Evolutionary conservation across 78 protist species (phyloP).

Genomic region (Polysphondylium violaceum): DNA sequence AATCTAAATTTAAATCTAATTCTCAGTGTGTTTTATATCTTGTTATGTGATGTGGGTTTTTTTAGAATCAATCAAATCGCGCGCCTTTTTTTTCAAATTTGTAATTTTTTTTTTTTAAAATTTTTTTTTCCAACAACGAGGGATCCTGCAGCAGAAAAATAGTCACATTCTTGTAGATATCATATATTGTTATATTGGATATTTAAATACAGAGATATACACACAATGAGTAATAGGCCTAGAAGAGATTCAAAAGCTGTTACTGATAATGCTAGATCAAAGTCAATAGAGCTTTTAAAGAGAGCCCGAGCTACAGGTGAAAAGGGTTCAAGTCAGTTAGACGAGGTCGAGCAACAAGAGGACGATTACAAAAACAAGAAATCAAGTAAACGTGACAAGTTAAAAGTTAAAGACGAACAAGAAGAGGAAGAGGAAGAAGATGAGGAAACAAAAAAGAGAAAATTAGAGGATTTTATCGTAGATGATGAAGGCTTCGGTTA

Average conservation of each 20-base stretch:
- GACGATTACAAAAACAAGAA: background rate
- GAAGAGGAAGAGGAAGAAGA: constrained; percentile 1
- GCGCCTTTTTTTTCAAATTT: no score
- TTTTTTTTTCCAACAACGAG: background rate
- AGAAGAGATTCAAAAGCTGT: constrained; percentile 11
- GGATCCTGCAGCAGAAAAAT: no score
- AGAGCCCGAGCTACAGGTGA: constrained; percentile 36
- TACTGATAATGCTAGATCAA: constrained; percentile 5
- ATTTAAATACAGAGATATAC: background rate
- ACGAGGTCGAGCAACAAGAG: no score
- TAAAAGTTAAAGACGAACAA: background rate
- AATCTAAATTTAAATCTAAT: background rate
- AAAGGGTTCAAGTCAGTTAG: background rate
- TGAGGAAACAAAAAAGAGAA: constrained; percentile 51
- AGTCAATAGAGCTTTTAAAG: constrained; percentile 21
- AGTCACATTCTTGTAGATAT: no score
- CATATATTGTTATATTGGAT: no score
- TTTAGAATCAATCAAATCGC: no score
- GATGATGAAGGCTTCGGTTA: constrained; percentile 67
- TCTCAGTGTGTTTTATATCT: background rate
- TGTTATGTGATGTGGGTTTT: no score
- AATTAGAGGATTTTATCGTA: constrained; percentile 45
- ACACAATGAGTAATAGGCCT: background rate
- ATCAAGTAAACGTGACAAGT: constrained; percentile 7
- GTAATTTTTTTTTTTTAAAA: background rate